Evolutionary conservation across 1,284 basidiomycete genomes (phyloP).

Genomic region (Phellopilus nigrolimitatus): DNA sequence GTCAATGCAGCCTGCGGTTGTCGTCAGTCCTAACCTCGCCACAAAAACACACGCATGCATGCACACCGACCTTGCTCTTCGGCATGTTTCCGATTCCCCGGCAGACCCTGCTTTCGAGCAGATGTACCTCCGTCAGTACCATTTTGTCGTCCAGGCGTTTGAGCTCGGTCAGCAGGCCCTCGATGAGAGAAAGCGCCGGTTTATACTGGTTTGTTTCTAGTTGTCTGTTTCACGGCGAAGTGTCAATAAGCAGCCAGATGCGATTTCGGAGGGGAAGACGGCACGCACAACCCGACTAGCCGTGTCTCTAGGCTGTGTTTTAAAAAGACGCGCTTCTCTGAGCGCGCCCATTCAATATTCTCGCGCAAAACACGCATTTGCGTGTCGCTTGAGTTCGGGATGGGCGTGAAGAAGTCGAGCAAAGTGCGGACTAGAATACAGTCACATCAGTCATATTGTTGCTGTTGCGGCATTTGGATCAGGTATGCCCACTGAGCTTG

Average conservation of each 20-base stretch:
- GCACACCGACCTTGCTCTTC: slow-evolving; percentile 75
- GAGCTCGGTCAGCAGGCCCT: slow-evolving; percentile 82
- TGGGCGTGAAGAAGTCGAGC: slow-evolving; percentile 82
- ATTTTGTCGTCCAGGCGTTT: slow-evolving; percentile 96
- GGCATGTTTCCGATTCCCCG: slow-evolving; percentile 88
- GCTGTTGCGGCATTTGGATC: background rate
- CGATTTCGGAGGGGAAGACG: background rate
- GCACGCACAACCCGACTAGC: slow-evolving; percentile 73
- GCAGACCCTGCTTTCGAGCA: slow-evolving; percentile 89
- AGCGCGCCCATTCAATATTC: slow-evolving; percentile 91
- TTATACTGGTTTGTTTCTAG: slow-evolving; percentile 78
- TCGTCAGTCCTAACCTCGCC: background rate
- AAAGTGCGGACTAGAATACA: slow-evolving; percentile 73
- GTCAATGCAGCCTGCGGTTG: slow-evolving; percentile 75
- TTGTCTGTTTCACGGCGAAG: slow-evolving; percentile 46
- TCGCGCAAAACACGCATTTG: slow-evolving; percentile 87
- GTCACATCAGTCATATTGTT: background rate
- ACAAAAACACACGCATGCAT: background rate
- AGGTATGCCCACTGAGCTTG: slow-evolving; percentile 76
- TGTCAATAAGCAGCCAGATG: background rate
- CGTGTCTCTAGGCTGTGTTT: slow-evolving; percentile 93
- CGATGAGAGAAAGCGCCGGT: slow-evolving; percentile 79
- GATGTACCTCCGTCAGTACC: slow-evolving; percentile 94
- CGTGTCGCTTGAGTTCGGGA: slow-evolving; percentile 70
- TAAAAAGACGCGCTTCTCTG: slow-evolving; percentile 92